Evolutionary conservation across 148 eudicot genomes (phyloP).

Genomic region (Oxyria digyna): DNA sequence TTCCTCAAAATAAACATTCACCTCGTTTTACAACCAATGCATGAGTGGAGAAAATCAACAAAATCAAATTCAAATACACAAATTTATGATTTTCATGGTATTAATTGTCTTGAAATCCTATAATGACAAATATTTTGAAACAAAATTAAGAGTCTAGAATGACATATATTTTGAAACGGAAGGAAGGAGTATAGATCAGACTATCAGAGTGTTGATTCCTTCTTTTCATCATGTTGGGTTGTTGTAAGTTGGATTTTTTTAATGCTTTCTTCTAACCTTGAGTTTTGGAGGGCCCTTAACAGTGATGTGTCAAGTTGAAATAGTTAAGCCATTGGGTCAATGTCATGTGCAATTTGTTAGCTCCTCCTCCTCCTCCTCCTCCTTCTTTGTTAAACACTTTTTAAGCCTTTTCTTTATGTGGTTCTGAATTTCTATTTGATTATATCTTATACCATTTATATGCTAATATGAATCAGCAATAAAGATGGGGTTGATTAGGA

Average conservation of each 20-base stretch:
- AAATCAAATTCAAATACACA: too few species aligned
- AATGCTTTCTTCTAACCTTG: not conserved
- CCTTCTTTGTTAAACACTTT: not conserved
- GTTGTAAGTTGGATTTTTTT: not conserved
- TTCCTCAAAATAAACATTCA: too few species aligned
- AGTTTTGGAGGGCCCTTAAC: not conserved
- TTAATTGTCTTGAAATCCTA: too few species aligned
- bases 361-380: not conserved
- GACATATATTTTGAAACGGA: not conserved
- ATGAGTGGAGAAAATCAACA: too few species aligned
- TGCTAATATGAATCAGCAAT: not conserved
- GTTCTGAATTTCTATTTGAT: not conserved
- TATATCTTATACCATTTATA: not conserved
- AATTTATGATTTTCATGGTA: too few species aligned
- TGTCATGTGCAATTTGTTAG: not conserved
- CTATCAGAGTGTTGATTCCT: not conserved
- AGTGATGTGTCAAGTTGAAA: not conserved
- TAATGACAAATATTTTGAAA: too few species aligned
- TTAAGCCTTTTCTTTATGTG: not conserved
- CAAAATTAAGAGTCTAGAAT: too few species aligned
- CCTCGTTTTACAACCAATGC: too few species aligned
- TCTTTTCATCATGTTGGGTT: not conserved
- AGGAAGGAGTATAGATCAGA: too few species aligned
- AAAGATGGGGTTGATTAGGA: not conserved
- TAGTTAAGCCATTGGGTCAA: not conserved